Base-by-base conservation (phyloP, 441 rosid species). In the Daphne laureola region DNA sequence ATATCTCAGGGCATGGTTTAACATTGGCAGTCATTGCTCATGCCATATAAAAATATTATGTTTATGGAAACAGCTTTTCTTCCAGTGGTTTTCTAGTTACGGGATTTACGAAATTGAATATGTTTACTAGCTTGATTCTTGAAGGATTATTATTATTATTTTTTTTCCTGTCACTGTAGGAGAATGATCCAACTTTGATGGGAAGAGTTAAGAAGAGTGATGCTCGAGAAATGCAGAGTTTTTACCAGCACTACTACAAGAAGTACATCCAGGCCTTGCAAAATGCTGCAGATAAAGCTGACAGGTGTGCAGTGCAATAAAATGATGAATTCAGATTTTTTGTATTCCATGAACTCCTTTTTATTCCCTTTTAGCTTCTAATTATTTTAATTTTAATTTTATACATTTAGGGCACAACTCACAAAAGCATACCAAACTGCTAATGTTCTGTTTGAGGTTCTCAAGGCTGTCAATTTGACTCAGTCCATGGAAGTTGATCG, bases 351-450 rank as follows among this genome's bases (percentile, higher is more conserved):
- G 6, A 7, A 5, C 9, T 31, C 7, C 9, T 18, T 17, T 35
- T 43, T 44, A 14, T 16, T 48, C 11, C 11, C 38, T 31, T 0
- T 31, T 31, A 13, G n/a, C 51, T 14, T 12, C 6, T 25, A 11
- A 55, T 68, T 41, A 60, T 13, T 60, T 68, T 41, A 58, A 31
- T 72, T 66, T 12, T 46, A 0, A 21, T 21, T 21, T 21, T 21
- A 21, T 21, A 21, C 47, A 58, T 77, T 48, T 75, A 90, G 99
- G 69, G 97, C 97, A 3, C 97, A 90, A 76, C 86, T 94, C 68
- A 90, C 99, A 23, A 94, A 94, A 75, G 99, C 97, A 44, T 94
- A 94, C 73, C 99, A 94, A 75, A 94, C 96, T 58, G 99, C 97
- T n/a, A 85, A 86, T 73, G 97, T 94, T 64, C 93, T 94, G 69